Percentiles rank a stretch among this genome's conserved stretches.
phyloP scores from a whole-genome alignment of 73 alveolate genomes.

The Breviolum minutum region DNA sequence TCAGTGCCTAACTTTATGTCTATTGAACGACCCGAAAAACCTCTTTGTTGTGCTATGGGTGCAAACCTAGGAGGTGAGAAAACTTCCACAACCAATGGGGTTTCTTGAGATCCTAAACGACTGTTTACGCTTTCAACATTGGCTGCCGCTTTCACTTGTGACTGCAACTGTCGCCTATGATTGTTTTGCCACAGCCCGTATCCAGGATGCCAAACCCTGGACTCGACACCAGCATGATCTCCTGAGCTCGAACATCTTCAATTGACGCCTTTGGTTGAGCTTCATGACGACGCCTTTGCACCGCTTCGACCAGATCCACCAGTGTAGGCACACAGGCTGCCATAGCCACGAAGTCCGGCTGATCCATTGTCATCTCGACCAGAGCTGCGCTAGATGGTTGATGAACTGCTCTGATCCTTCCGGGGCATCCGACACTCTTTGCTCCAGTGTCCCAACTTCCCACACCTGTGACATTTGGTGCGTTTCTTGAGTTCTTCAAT shows the following conservation, averaged over 20 bases:
- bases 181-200: not conserved
- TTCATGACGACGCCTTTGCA: no score
- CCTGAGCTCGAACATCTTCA: not conserved
- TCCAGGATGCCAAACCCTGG: not conserved
- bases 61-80: constrained; percentile 1
- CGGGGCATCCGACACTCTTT: not conserved
- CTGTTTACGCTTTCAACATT: not conserved
- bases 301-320: no score
- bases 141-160: not conserved
- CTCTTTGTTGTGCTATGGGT: not conserved
- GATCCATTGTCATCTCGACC: not conserved
- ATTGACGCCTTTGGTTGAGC: no score
- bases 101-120: no score
- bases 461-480: not conserved
- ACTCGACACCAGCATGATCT: not conserved
- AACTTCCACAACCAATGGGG: not conserved
- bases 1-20: not conserved
- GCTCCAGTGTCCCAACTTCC: not conserved
- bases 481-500: not conserved
- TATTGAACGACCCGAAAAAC: not conserved
- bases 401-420: not conserved
- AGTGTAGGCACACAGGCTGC: not conserved
- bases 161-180: not conserved
- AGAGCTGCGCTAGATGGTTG: not conserved
- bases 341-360: not conserved